Percentiles rank a stretch among this genome's conserved stretches.
These are phyloP conservation scores for Sphaerulina populicola DNA, from an alignment of 2,329 filamentous ascomycete genomes.

Conservation along the genomic window DNA sequence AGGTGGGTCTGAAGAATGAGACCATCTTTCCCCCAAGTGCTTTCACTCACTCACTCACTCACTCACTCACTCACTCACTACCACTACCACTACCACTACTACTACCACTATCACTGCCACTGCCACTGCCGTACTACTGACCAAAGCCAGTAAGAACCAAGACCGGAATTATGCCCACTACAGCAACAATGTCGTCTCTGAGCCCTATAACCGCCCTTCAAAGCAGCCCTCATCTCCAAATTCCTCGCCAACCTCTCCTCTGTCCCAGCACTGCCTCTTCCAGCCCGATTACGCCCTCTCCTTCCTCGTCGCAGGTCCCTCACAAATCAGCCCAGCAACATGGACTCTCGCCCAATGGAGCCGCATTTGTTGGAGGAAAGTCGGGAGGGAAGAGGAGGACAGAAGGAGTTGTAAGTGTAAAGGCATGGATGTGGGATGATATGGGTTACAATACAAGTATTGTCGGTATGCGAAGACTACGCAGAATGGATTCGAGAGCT, in stretches of 20 bases:
- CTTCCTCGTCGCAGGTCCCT: conserved; percentile 5
- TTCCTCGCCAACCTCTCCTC: conserved; percentile 2
- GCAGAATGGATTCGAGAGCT: no score
- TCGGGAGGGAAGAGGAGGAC: background rate
- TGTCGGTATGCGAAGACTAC: background rate
- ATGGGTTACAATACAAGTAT: background rate
- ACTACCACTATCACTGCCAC: no score
- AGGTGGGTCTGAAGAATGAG: no score
- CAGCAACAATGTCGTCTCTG: background rate
- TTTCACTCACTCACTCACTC: no score
- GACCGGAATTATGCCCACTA: background rate
- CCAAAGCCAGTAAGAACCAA: no score
- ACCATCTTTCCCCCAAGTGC: no score
- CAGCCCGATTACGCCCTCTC: conserved; percentile 12
- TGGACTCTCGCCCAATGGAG: conserved; percentile 2
- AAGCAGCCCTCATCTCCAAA: conserved; percentile 12
- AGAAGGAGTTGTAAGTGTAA: background rate
- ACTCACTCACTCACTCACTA: no score
- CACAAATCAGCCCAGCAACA: conserved; percentile 9
- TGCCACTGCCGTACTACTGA: no score
- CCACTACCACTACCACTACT: no score
- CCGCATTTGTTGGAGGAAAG: conserved; percentile 7
- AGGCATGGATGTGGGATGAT: background rate
- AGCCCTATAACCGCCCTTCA: background rate
- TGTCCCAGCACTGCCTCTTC: conserved; percentile 9